Percentiles rank a stretch among this genome's conserved stretches.
phyloP scores from a whole-genome alignment of 2,329 filamentous ascomycete genomes.

The Chrysoporthe deuterocubensis region DNA sequence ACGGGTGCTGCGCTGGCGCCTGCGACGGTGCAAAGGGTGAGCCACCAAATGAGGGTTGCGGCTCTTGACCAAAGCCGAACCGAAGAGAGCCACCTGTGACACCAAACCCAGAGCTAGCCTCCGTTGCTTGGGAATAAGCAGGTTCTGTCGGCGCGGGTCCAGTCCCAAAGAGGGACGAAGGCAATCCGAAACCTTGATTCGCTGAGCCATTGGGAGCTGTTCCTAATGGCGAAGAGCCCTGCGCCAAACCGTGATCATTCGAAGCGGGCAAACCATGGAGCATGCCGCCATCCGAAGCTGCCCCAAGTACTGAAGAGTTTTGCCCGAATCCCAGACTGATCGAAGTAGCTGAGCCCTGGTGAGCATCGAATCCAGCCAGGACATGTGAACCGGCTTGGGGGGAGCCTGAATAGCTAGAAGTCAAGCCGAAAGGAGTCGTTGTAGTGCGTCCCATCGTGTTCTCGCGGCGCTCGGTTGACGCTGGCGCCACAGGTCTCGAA shows the following conservation, averaged over 20 bases:
- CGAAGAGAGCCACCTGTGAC: constrained; percentile 16
- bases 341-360: neutral
- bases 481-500: neutral
- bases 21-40: constrained; percentile 15
- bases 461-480: neutral
- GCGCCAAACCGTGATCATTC: neutral
- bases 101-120: constrained; percentile 14
- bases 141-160: constrained; percentile 12
- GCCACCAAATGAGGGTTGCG: constrained; percentile 14
- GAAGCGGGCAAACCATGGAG: neutral
- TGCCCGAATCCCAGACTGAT: neutral
- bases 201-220: neutral
- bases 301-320: neutral
- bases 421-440: constrained; percentile 5
- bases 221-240: neutral
- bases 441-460: neutral
- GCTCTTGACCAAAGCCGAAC: constrained; percentile 26
- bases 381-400: neutral
- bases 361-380: neutral
- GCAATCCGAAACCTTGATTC: neutral
- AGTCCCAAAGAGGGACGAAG: constrained; percentile 6
- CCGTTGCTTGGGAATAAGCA: constrained; percentile 9
- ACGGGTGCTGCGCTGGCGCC: neutral
- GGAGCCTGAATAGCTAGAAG: neutral
- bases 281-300: neutral